Percentiles rank a stretch among this genome's conserved stretches.
Conservation (phyloP, 441 rosid species). For the Brassica balearica region DNA sequence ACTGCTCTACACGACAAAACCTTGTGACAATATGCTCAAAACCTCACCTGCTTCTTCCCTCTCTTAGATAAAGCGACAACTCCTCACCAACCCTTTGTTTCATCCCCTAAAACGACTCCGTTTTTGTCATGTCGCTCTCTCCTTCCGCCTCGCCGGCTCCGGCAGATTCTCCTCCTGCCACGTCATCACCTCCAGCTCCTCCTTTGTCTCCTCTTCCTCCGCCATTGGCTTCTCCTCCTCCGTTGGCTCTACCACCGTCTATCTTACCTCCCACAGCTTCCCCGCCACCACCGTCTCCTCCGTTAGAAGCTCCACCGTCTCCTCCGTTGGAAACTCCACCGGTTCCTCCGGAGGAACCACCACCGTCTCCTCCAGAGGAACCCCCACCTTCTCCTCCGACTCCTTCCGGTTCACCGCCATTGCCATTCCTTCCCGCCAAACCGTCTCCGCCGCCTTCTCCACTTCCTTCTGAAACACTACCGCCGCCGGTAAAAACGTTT, state of each 20-base stretch:
- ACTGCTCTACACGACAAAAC: conserved; percentile 41
- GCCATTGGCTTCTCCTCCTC: conserved; percentile 24
- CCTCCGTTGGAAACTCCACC: background rate
- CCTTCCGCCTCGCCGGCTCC: conserved; percentile 46
- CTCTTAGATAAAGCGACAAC: background rate
- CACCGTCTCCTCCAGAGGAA: conserved; percentile 22
- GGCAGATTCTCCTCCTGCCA: conserved; percentile 27
- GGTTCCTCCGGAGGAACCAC: conserved; percentile 22
- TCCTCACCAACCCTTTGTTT: background rate
- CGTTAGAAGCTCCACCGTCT: no score
- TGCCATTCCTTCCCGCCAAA: conserved; percentile 40
- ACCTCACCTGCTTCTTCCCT: conserved; percentile 39
- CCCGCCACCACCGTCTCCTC: conserved; percentile 13
- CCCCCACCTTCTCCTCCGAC: conserved; percentile 20
- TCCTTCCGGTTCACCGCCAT: conserved; percentile 39
- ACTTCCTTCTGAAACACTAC: background rate
- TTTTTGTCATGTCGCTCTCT: conserved; percentile 33
- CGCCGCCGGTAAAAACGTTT: conserved; percentile 26
- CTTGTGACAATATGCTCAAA: background rate
- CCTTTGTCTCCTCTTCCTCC: conserved; percentile 10
- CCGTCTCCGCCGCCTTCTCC: conserved; percentile 38
- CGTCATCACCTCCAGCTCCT: conserved; percentile 36
- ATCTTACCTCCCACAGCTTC: conserved; percentile 23
- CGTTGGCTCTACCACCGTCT: conserved; percentile 17
- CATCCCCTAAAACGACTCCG: background rate